Conservation (phyloP, 2,329 filamentous ascomycete species). For the Huntiella decipiens region DNA sequence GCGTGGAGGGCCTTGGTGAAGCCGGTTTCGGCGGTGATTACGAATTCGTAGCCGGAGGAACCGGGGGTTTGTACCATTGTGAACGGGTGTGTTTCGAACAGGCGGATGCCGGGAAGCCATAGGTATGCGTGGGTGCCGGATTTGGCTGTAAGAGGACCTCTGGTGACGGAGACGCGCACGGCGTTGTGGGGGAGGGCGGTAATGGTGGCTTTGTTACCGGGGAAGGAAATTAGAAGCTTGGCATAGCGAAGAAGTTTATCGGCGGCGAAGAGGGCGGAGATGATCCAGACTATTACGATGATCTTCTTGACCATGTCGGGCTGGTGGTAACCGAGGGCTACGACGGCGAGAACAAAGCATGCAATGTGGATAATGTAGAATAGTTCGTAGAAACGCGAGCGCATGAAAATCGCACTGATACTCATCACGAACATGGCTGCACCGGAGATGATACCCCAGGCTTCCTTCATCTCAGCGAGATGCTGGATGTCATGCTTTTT, state of each 20-base stretch:
- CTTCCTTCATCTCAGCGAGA: slow-evolving; percentile 21
- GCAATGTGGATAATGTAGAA: slow-evolving; percentile 35
- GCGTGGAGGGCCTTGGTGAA: slow-evolving; percentile 38
- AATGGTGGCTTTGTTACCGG: slow-evolving; percentile 33
- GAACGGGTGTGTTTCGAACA: slow-evolving; percentile 43
- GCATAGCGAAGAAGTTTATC: slow-evolving; percentile 30
- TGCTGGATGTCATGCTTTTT: slow-evolving; percentile 14
- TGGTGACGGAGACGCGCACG: slow-evolving; percentile 34
- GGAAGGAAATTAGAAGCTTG: slow-evolving; percentile 25
- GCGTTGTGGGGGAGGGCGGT: slow-evolving; percentile 33
- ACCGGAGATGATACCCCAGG: slow-evolving; percentile 30
- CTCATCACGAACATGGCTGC: slow-evolving; percentile 25
- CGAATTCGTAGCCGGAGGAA: slow-evolving; percentile 25
- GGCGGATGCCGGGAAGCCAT: slow-evolving; percentile 40
- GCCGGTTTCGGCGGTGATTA: slow-evolving; percentile 37
- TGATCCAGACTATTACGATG: slow-evolving; percentile 23
- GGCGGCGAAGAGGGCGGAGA: slow-evolving; percentile 28
- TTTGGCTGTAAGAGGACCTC: slow-evolving; percentile 25
- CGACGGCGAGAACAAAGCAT: slow-evolving; percentile 29
- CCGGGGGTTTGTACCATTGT: slow-evolving; percentile 30
- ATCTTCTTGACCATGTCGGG: slow-evolving; percentile 25
- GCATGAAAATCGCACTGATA: slow-evolving; percentile 23
- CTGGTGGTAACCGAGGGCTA: slow-evolving; percentile 32
- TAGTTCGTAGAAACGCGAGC: slow-evolving; percentile 32
- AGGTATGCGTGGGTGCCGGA: slow-evolving; percentile 45